Evolutionary conservation across 192 early-diverging fungal species (phyloP).

Genomic region (Haplosporangium gracile): DNA sequence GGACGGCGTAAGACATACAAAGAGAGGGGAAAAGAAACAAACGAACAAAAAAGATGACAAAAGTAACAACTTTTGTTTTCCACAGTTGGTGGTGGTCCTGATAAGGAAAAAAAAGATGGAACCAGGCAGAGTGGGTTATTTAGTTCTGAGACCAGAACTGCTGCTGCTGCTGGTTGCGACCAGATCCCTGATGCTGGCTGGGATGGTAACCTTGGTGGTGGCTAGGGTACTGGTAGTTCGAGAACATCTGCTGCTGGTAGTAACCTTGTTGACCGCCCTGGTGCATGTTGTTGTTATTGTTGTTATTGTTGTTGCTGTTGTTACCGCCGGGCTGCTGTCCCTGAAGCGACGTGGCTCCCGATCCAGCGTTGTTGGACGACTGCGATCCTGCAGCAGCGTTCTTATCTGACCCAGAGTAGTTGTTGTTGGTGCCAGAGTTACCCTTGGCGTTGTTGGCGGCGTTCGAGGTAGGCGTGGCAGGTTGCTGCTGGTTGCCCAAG

Average conservation of each 20-base stretch:
- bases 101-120: neutral
- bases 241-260: conserved; percentile 63
- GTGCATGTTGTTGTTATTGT: conserved; percentile 7
- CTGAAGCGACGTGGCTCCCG: conserved; percentile 29
- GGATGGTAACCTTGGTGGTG: conserved; percentile 57
- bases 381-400: conserved; percentile 31
- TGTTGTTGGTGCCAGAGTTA: conserved; percentile 30
- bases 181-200: conserved; percentile 55
- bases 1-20: conserved; percentile 3
- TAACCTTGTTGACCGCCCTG: conserved; percentile 33
- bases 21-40: conserved; percentile 1
- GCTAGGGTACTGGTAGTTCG: conserved; percentile 64
- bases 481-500: conserved; percentile 53
- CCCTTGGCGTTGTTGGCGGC: conserved; percentile 30
- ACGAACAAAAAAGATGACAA: neutral
- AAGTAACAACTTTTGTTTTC: neutral
- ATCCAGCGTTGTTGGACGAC: conserved; percentile 20
- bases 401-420: conserved; percentile 46
- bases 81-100: neutral
- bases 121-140: neutral
- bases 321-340: conserved; percentile 41
- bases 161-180: conserved; percentile 53
- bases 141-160: conserved; percentile 65
- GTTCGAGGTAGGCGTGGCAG: conserved; percentile 32
- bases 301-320: conserved; percentile 5